Percentiles rank a stretch among this genome's conserved stretches.
These are phyloP conservation scores for Aspergillus sp. DNA, from an alignment of 2,329 filamentous ascomycete species.

Conservation along the genomic window DNA sequence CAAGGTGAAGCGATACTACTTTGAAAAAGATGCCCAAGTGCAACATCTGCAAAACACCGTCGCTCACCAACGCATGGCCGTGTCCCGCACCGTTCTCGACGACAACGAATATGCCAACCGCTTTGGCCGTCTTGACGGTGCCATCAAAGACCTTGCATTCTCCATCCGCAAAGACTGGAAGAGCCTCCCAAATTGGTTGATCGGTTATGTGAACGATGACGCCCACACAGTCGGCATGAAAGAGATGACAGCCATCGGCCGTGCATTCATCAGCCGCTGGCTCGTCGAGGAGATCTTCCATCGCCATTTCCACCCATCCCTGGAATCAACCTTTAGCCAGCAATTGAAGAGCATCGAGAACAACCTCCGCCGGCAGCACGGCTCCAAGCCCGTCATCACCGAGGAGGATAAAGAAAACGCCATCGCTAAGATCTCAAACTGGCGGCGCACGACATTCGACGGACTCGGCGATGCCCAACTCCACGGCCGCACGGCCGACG, in stretches of 20 bases:
- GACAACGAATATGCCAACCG: slow-evolving; percentile 88
- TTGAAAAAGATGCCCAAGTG: slow-evolving; percentile 82
- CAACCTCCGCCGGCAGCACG: slow-evolving; percentile 73
- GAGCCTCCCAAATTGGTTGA: slow-evolving; percentile 71
- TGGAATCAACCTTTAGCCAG: slow-evolving; percentile 68
- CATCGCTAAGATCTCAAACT: slow-evolving; percentile 79
- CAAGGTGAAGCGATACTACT: slow-evolving; percentile 96
- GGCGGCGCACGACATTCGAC: slow-evolving; percentile 89
- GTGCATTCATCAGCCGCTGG: slow-evolving; percentile 84
- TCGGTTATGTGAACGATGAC: slow-evolving; percentile 72
- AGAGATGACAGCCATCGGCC: slow-evolving; percentile 94
- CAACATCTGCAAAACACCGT: slow-evolving; percentile 96
- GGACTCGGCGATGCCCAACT: slow-evolving; percentile 66
- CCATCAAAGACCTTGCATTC: slow-evolving; percentile 91
- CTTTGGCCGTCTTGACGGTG: slow-evolving; percentile 85
- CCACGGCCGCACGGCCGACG: slow-evolving; percentile 56
- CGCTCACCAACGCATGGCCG: slow-evolving; percentile 88
- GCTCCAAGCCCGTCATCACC: slow-evolving; percentile 55
- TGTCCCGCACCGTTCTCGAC: slow-evolving; percentile 88
- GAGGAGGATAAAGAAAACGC: slow-evolving; percentile 86
- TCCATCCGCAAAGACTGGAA: slow-evolving; percentile 95
- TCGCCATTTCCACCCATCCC: slow-evolving; percentile 81
- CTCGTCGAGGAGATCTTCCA: slow-evolving; percentile 86
- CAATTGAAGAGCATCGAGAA: slow-evolving; percentile 80
- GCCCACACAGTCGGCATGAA: slow-evolving; percentile 82